phyloP scores from a whole-genome alignment of 1,139 yeast genomes.

The Wickerhamomyces sp. region DNA sequence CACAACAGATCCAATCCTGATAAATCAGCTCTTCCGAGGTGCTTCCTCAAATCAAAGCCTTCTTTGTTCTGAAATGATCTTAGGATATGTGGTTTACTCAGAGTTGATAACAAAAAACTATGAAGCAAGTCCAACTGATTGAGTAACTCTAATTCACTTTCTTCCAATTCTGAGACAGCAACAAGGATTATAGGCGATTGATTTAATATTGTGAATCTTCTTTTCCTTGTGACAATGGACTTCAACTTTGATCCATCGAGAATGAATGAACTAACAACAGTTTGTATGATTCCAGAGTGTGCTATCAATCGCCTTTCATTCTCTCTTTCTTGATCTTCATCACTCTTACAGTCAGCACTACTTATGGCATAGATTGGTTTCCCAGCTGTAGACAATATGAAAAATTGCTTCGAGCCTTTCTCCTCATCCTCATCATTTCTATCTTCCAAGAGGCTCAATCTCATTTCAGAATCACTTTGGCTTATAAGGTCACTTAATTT shows the following conservation, averaged over 20 bases:
- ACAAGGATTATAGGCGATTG: conserved; percentile 70
- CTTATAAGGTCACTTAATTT: conserved; percentile 20
- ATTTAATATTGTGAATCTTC: conserved; percentile 56
- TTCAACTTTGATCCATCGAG: conserved; percentile 29
- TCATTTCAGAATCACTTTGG: conserved; percentile 6
- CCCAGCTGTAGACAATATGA: conserved; percentile 86
- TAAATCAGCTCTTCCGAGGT: conserved; percentile 65
- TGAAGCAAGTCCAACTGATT: conserved; percentile 73
- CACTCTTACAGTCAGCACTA: conserved; percentile 35
- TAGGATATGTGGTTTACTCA: conserved; percentile 70
- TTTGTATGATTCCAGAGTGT: conserved; percentile 57
- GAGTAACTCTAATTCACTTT: conserved; percentile 47
- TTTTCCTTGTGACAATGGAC: conserved; percentile 37
- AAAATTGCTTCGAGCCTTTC: conserved; percentile 57
- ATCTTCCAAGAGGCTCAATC: conserved; percentile 7
- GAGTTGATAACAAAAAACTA: conserved; percentile 72
- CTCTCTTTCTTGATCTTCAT: conserved; percentile 42
- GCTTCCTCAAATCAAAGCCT: conserved; percentile 76
- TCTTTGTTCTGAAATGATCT: conserved; percentile 67
- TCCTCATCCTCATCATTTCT: conserved; percentile 29
- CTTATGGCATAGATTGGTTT: conserved; percentile 84
- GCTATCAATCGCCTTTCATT: conserved; percentile 66
- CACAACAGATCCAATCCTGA: conserved; percentile 61
- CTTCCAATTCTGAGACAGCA: conserved; percentile 60
- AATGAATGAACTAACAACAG: conserved; percentile 35